Evolutionary conservation across 176 grass and related monocot genomes (phyloP).

Genomic region (Eremochloa ophiuroides): DNA sequence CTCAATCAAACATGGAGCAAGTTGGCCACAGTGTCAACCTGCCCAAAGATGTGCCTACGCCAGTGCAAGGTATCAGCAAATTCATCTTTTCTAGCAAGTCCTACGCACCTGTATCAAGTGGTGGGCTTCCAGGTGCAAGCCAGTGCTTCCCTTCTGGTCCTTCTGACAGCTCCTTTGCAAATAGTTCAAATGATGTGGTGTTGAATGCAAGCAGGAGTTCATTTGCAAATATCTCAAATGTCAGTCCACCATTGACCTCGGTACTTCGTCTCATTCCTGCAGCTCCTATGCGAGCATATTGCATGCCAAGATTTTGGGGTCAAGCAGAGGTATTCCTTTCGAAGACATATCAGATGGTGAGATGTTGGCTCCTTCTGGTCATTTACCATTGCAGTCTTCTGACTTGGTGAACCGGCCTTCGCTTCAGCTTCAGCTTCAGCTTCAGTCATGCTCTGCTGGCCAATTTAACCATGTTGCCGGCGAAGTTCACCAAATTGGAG

Average conservation of each 20-base stretch:
- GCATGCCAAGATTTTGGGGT: not conserved
- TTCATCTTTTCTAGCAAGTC: not conserved
- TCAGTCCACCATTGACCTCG: not conserved
- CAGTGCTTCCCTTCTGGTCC: not conserved
- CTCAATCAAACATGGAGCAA: not conserved
- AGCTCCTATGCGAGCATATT: not conserved
- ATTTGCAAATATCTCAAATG: not conserved
- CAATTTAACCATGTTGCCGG: not conserved
- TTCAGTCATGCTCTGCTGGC: not conserved
- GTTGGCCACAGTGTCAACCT: constrained; percentile 2
- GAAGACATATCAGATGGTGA: not conserved
- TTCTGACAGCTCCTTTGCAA: not conserved
- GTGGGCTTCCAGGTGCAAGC: not conserved
- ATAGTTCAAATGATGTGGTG: not conserved
- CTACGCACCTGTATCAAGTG: not conserved
- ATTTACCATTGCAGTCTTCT: not conserved
- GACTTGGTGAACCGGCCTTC: not conserved
- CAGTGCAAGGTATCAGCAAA: not conserved
- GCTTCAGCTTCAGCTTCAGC: constrained; percentile 1
- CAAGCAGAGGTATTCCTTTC: not conserved
- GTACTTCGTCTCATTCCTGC: not conserved
- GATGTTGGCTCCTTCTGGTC: not conserved
- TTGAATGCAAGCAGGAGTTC: not conserved
- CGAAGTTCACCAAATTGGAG: not conserved
- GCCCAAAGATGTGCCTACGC: not conserved